Evolutionary conservation across 768 basidiomycete genomes (phyloP), one percentile per base, ranked within the genome.

Genomic region (Lactarius sanguifluus): DNA sequence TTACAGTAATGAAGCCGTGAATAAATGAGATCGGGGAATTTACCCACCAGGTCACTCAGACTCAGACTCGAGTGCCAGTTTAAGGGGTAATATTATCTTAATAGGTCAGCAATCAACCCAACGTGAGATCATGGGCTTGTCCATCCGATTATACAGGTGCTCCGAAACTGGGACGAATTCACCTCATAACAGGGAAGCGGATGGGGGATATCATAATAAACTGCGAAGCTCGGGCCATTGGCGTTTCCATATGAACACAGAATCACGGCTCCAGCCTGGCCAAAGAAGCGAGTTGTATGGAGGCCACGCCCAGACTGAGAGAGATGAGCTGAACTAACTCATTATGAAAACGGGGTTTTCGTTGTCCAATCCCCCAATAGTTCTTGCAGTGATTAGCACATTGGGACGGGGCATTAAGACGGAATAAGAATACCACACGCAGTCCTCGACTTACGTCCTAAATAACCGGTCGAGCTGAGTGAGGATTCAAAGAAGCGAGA

Each of bases 221-320:
- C n/a, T 25, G 20, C 40, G 38, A 30, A 45, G 30, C 23, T 28
- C 23, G 5, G 34, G 52, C 36, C 20, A 30, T 20, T 9, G 32
- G 25, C 18, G 60, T 61, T 65, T 36, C 56, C 52, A 65, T 56
- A 56, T 55, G 40, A 40, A 56, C 54, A 15, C 50, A 18, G 34
- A 62, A 52, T 13, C 25, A 28, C 47, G 36, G 23, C 23, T n/a
- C 16, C 23, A 50, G 23, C 50, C 13, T 7, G 25, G 6, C 50
- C n/a, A 23, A 52, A 25, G 50, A 52, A 25, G 23, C n/a, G 23
- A 23, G 50, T 52, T 25, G 23, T 15, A 52, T 25, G 23, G 50
- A 9, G 23, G 25, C 5, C 25, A 25, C 6, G 12, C n/a, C 50
- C 50, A 13, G 6, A 52, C 50, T 6, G 50, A 52, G 50, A 25